Percentiles rank a stretch among this genome's conserved stretches.
Conservation (phyloP, 2,329 filamentous ascomycete species). For the Curvularia eragrostidis region DNA sequence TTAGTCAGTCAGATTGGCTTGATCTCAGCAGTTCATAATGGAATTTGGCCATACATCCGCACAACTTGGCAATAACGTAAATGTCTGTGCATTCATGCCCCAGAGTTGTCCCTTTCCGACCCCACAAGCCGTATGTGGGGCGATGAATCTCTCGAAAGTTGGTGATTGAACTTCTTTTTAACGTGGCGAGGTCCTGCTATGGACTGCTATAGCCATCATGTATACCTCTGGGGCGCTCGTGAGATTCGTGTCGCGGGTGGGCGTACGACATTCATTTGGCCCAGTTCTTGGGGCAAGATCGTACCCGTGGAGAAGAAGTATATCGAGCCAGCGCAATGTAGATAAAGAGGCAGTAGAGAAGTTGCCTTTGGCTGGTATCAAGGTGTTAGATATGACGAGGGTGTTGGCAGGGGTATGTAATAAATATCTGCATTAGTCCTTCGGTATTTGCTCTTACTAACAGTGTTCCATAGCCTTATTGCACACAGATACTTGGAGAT, state of each 20-base stretch:
- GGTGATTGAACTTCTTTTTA: constrained; percentile 10
- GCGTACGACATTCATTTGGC: constrained; percentile 3
- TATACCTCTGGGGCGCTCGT: constrained; percentile 16
- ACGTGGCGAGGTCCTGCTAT: constrained; percentile 13
- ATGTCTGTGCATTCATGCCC: not conserved
- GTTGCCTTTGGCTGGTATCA: constrained; percentile 79
- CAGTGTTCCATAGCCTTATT: constrained; percentile 75
- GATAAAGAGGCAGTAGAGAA: constrained; percentile 52
- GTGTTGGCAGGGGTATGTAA: constrained; percentile 69
- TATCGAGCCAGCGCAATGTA: constrained; percentile 50
- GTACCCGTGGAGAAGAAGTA: constrained; percentile 36
- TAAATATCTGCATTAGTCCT: constrained; percentile 1
- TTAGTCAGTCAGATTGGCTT: not conserved
- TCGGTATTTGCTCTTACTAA: constrained; percentile 20
- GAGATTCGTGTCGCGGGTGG: constrained; percentile 9
- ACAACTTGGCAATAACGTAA: not conserved
- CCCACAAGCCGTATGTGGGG: constrained; percentile 13
- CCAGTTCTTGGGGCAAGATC: constrained; percentile 9
- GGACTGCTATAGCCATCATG: constrained; percentile 22
- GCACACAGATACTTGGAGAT: constrained; percentile 94
- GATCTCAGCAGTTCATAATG: not conserved
- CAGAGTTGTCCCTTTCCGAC: not conserved
- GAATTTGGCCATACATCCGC: not conserved
- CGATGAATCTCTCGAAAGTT: not conserved
- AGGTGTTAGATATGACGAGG: constrained; percentile 94